These are phyloP conservation scores for Pterocarpus santalinus DNA, from an alignment of 306 rosid genomes.

Conservation along the genomic window DNA sequence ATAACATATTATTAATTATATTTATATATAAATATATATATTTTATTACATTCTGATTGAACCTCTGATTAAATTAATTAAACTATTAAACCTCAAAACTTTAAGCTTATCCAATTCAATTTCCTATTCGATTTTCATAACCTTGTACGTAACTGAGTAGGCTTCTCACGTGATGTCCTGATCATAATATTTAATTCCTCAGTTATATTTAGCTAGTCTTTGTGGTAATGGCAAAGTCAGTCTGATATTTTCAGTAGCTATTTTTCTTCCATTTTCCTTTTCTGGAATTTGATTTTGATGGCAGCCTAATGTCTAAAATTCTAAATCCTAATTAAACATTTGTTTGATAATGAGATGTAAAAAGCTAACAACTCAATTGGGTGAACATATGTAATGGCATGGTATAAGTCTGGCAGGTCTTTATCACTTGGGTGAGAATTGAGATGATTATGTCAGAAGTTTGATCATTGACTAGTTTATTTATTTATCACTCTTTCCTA, in stretches of 20 bases:
- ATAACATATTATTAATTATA: no score
- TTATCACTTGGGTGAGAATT: background rate
- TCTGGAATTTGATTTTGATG: slow-evolving; percentile 42
- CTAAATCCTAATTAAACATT: background rate
- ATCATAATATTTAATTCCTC: slow-evolving; percentile 45
- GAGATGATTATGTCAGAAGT: background rate
- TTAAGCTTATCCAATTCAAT: no score
- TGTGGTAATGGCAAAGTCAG: slow-evolving; percentile 34
- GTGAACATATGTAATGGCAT: no score
- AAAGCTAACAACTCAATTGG: background rate
- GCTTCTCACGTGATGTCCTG: slow-evolving; percentile 55
- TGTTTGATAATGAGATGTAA: slow-evolving; percentile 4
- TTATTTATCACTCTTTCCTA: no score
- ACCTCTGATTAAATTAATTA: no score
- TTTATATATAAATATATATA: no score
- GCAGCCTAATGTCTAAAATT: background rate
- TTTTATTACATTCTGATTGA: no score
- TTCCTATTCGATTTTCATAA: no score
- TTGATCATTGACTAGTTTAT: no score
- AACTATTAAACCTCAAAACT: no score
- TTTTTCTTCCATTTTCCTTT: slow-evolving; percentile 32
- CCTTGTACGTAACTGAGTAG: no score
- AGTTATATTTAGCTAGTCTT: slow-evolving; percentile 41
- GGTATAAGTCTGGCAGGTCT: background rate
- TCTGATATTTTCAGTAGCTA: slow-evolving; percentile 38